Base-by-base conservation (phyloP, 2,329 filamentous ascomycete genomes). In the Epichloe uncinata region DNA sequence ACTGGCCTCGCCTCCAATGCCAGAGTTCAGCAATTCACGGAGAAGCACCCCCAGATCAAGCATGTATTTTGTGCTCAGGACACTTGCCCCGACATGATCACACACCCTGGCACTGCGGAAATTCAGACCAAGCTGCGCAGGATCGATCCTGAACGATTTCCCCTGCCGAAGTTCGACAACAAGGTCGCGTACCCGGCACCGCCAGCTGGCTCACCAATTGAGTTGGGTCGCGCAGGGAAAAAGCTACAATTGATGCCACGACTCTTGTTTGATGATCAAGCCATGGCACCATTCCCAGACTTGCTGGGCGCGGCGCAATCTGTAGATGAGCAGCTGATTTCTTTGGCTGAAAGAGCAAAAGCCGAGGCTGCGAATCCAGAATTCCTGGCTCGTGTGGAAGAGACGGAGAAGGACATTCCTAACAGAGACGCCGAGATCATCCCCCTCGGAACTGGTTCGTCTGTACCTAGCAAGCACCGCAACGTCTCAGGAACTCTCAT, bases 401-500 rank as follows among this genome's bases (percentile, higher is more conserved):
- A 72, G 41, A 65, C 73, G 12, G 79, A 82, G 54, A 67, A 74
- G n/a, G 77, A 82, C 53, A 77, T 95, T 2, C 85, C 85, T 2
- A 79, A 80, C 55, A 75, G 78, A 35, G 83, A 96, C 58, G 80
- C 84, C 0, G 89, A 96, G 64, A 79, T 98, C 45, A 84, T 90
- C 38, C 81, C 89, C 1, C 77, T 98, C 0, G 93, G 93, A 5
- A 98, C 93, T 3, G 93, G 93, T 8, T 97, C 91, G 3, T 86
- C 91, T 0, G 64, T 85, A 15, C 93, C 93, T 2, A 95, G 88
- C 35, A 94, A 94, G 63, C 93, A 96, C 65, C 85, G 93, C 58
- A 98, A 97, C 63, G 93, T 98, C 18, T 95, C 91, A 11, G 82
- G 83, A 2, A 96, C 90, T 0, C 73, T 98, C 4, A 69, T 98